Conservation (phyloP, 225 moss, liverwort and hornwort genomes). For the Physcomitrellopsis africana region DNA sequence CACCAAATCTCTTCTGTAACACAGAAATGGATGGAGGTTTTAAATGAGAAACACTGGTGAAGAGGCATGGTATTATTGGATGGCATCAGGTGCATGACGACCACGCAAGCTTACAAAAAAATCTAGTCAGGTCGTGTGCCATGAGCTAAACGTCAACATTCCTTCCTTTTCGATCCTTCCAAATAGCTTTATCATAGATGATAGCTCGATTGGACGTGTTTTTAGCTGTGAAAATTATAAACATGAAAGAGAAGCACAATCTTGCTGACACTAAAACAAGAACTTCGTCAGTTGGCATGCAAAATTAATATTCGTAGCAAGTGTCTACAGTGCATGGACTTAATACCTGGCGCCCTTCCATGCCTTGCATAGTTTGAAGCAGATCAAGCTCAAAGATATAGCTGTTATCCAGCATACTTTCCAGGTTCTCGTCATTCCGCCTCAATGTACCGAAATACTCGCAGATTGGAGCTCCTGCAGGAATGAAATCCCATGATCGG, state of each 20-base stretch:
- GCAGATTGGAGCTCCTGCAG: conserved; percentile 69
- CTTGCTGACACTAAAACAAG: not conserved
- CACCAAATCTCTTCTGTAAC: conserved; percentile 59
- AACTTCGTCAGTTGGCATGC: not conserved
- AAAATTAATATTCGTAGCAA: not conserved
- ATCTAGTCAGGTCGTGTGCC: too few relatives aligned
- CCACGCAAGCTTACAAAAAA: not conserved
- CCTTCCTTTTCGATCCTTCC: not conserved
- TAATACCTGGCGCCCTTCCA: conserved; percentile 64
- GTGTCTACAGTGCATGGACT: not conserved
- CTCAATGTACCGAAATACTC: conserved; percentile 67
- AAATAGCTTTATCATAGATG: not conserved
- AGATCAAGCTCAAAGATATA: conserved; percentile 71
- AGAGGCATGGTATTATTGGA: not conserved
- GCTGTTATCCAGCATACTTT: conserved; percentile 69
- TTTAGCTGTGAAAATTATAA: not conserved
- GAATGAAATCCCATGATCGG: conserved; percentile 72
- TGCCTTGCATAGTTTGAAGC: conserved; percentile 65
- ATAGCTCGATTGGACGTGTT: not conserved
- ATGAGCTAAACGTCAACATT: too few relatives aligned
- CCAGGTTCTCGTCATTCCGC: conserved; percentile 58
- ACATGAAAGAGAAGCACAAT: not conserved
- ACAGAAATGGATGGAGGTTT: not conserved
- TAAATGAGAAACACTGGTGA: not conserved
- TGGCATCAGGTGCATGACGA: not conserved